phyloP scores from a whole-genome alignment of 305 asterid genomes.

The Fraxinus platypoda region DNA sequence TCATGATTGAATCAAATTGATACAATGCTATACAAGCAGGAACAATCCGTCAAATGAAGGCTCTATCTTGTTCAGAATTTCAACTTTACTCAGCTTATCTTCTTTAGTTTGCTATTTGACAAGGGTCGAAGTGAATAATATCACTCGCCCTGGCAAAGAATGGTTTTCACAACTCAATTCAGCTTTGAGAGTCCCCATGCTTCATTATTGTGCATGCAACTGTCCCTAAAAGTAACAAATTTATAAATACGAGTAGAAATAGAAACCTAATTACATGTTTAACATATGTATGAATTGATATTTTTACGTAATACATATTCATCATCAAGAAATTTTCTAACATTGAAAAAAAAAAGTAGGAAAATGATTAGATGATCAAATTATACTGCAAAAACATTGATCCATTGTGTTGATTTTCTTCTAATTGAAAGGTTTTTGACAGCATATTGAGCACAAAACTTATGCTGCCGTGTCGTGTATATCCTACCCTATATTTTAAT shows the following conservation, averaged over 20 bases:
- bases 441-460: conserved; percentile 11
- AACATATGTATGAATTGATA: too few species aligned
- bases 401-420: neutral
- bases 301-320: neutral
- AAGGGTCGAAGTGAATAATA: neutral
- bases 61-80: too few species aligned
- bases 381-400: neutral
- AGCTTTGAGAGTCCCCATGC: neutral
- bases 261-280: neutral
- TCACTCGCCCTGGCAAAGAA: too few species aligned
- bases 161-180: neutral
- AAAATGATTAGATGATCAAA: neutral
- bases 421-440: neutral
- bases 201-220: neutral
- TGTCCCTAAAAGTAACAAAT: neutral
- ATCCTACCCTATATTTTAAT: neutral
- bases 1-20: too few species aligned
- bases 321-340: neutral
- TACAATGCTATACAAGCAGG: too few species aligned
- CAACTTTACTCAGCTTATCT: too few species aligned
- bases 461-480: neutral
- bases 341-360: neutral
- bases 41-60: too few species aligned
- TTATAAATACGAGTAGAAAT: neutral
- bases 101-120: neutral